Evolutionary conservation across 1,284 basidiomycete species (phyloP), one percentile per base, ranked within the genome.

Genomic region (Peniophora sp.): DNA sequence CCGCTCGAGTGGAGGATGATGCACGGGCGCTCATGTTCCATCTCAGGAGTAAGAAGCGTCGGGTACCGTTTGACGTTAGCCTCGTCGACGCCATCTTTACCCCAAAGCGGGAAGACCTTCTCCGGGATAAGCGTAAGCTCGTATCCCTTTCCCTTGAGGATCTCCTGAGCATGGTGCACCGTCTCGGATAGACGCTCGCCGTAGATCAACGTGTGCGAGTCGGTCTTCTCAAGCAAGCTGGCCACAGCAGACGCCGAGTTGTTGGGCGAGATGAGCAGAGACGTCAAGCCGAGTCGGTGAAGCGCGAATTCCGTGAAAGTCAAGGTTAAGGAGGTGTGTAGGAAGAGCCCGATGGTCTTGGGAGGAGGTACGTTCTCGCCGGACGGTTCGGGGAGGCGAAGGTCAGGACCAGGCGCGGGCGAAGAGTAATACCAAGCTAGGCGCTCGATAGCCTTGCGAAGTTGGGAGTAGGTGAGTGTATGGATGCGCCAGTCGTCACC

Each of bases 1-100:
- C 82, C 81, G 1, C 73, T 76, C 2, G 81, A 82, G 56, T 85
- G 83, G n/a, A 85, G 65, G 50, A 83, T 72, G 10, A 79, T 73
- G 11, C 73, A 66, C 2, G 73, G 70, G 19, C 78, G 61, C 16
- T 64, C 56, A 3, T 54, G 53, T 57, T 81, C 78, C 50, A 73
- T 64, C 16, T 75, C 66, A 1, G 75, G 75, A 0, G 62, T 69
- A n/a, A 80, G 61, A 38, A 65, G 59, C 1, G 64, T 55, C 3
- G 65, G 61, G 57, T 67, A 73, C 1, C 57, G 52, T 1, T 65
- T 59, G 46, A 72, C 67, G 43, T 65, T 63, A 22, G 63, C 54
- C 11, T 65, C 59, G 5, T 63, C 57, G 3, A 67, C 61, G 9
- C 73, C 69, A 5, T 63, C 67, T 2, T 56, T 55, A 1, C 72